These are phyloP conservation scores for Eimeria necatrix DNA, from an alignment of 169 alveolate species.

Conservation along the genomic window DNA sequence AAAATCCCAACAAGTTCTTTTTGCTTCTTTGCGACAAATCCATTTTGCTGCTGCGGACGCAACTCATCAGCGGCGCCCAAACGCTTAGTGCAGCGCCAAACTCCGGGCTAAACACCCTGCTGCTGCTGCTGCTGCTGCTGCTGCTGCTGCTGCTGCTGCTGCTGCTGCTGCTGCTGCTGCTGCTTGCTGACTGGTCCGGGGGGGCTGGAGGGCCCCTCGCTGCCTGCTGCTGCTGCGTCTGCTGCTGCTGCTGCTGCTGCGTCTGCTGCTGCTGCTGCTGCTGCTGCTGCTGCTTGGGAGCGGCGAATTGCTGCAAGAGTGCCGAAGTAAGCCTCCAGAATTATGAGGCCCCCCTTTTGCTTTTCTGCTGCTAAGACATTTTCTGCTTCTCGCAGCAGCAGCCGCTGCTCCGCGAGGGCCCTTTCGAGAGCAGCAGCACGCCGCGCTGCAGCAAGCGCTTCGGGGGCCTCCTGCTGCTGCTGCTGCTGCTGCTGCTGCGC, in stretches of 20 bases:
- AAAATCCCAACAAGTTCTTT: background rate
- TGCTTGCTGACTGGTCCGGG: no score
- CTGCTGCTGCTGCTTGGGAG: background rate
- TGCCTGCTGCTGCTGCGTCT: background rate
- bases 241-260: background rate
- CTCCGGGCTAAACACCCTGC: background rate
- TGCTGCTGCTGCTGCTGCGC: constrained; percentile 1
- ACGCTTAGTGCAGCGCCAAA: background rate
- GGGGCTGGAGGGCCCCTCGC: background rate
- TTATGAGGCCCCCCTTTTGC: background rate
- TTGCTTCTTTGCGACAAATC: background rate
- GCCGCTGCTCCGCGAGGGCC: background rate
- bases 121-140: constrained; percentile 25
- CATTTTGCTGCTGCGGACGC: background rate
- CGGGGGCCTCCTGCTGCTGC: constrained; percentile 24
- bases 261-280: background rate
- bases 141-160: constrained; percentile 12
- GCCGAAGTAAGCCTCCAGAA: background rate
- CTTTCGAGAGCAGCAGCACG: background rate
- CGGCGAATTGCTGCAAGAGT: background rate
- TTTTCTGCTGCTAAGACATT: background rate
- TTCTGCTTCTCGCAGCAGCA: background rate
- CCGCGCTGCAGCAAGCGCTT: constrained; percentile 4
- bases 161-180: no score
- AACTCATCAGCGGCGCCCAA: background rate